Percentiles rank a stretch among this genome's conserved stretches.
Evolutionary conservation across 1,284 basidiomycete genomes (phyloP).

Genomic region (Pyrrhoderma lamaoense): DNA sequence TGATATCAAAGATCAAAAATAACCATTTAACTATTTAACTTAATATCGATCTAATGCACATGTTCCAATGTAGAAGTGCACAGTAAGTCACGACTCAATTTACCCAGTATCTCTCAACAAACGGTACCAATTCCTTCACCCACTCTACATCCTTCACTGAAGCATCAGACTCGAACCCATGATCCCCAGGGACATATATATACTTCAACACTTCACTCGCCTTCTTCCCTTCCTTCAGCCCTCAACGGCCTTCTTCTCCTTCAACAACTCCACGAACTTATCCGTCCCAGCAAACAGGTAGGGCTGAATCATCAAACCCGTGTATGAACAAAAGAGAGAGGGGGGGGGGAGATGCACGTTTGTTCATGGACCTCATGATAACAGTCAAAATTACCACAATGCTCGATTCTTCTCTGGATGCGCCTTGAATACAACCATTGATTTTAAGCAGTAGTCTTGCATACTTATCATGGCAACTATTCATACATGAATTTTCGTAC

Average conservation of each 20-base stretch:
- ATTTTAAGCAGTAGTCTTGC: too few species aligned
- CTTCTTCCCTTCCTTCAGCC: slow-evolving; percentile 3
- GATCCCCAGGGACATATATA: slow-evolving; percentile 8
- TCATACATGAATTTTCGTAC: too few species aligned
- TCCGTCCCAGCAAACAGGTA: slow-evolving; percentile 8
- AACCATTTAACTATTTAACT: too few species aligned
- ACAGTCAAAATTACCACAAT: not conserved
- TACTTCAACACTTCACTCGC: slow-evolving; percentile 7
- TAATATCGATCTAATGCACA: too few species aligned
- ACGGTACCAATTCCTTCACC: slow-evolving; percentile 1
- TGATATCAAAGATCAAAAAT: too few species aligned
- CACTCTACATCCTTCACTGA: slow-evolving; percentile 6
- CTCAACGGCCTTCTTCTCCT: slow-evolving; percentile 1
- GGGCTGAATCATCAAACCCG: slow-evolving; percentile 8
- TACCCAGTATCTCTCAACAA: slow-evolving; percentile 12
- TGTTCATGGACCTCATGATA: slow-evolving; percentile 8
- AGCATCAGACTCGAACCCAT: slow-evolving; percentile 10
- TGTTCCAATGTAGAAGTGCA: too few species aligned
- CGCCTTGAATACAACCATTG: too few species aligned
- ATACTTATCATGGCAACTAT: too few species aligned
- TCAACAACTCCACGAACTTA: slow-evolving; percentile 8
- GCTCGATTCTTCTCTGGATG: too few species aligned
- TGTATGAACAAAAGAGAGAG: slow-evolving; percentile 15
- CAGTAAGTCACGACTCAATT: too few species aligned
- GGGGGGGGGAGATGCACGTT: slow-evolving; percentile 5